phyloP scores from a whole-genome alignment of 2,329 filamentous ascomycete genomes.

The Curvularia sp. region DNA sequence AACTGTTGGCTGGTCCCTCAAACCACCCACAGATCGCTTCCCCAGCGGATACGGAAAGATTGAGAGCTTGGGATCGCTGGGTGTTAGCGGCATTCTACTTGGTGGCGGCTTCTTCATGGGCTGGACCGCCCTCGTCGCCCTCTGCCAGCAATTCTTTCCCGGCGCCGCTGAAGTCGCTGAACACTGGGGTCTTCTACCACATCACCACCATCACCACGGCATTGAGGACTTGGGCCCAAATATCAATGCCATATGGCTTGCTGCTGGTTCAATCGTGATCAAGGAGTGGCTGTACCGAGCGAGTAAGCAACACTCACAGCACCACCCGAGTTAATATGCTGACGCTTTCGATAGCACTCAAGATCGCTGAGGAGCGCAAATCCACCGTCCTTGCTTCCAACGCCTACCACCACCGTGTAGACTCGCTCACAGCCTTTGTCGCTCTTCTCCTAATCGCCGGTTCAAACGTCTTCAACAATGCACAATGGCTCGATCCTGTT shows the following conservation, averaged over 20 bases:
- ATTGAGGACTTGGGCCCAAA: conserved; percentile 72
- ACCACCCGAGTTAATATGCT: conserved; percentile 16
- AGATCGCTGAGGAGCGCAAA: conserved; percentile 90
- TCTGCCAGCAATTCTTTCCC: conserved; percentile 58
- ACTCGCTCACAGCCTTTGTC: conserved; percentile 93
- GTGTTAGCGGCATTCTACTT: conserved; percentile 89
- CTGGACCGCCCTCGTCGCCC: conserved; percentile 67
- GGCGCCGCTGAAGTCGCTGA: conserved; percentile 54
- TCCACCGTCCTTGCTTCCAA: conserved; percentile 96
- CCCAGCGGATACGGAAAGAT: conserved; percentile 95
- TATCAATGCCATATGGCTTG: conserved; percentile 93
- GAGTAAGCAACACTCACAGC: conserved; percentile 63
- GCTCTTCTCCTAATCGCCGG: conserved; percentile 88
- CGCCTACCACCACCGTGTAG: conserved; percentile 93
- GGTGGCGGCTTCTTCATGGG: conserved; percentile 93
- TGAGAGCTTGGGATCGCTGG: conserved; percentile 92
- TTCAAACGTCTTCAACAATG: conserved; percentile 83
- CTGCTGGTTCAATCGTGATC: conserved; percentile 84
- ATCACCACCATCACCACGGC: conserved; percentile 72
- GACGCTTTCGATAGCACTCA: conserved; percentile 74
- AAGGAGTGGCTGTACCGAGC: conserved; percentile 98
- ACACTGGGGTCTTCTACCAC: conserved; percentile 55
- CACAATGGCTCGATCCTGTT: conserved; percentile 92
- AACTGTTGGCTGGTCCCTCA: conserved; percentile 92
- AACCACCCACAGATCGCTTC: conserved; percentile 81